Base-by-base conservation (phyloP, 305 asterid genomes). In the Coffea humblotiana region DNA sequence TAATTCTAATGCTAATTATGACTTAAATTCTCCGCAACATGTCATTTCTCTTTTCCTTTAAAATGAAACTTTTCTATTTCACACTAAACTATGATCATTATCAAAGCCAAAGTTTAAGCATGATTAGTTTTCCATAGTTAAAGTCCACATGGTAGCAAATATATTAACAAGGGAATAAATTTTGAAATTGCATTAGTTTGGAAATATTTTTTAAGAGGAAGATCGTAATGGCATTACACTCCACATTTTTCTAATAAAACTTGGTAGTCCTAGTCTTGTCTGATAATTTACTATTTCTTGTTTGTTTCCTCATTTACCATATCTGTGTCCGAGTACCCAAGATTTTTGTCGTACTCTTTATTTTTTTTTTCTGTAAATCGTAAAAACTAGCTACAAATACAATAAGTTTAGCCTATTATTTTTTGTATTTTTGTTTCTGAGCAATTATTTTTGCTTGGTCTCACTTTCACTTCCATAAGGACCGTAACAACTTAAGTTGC, bases 321-420 rank as follows among this genome's bases (percentile, higher is more conserved):
- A 5, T 48, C n/a, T 72, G 15, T 70, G 23, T 43, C 19, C 9
- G 6, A 47, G 61, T n/a, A 13, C 43, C 76, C n/a, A 48, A 43
- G 43, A 72, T 45, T 71, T 71, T 23, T 72, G 60, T 72, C 40
- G 43, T 48, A 43, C 76, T 72, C 76, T 29, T 71, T 18, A 35
- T 40, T 18, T 40, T 40, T 18, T 69, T 16, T 7, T 40, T 9
- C 16, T 37, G 12, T 9, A 67, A 1, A 3, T 65, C 12, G 23
- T 6, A 2, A 19, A 18, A 18, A 21, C 32, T 69, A 69, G 25
- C 54, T n/a, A 40, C 64, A 58, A 21, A 58, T 21, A 58, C 60
- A 58, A 58, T 21, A 21, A 4, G 64, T 9, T 9, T 21, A 29
- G 16, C 32, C 67, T 68, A 4, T 43, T 37, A 29, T 21, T 71